Conservation (phyloP, 169 alveolate species). For the Theileria parva region DNA sequence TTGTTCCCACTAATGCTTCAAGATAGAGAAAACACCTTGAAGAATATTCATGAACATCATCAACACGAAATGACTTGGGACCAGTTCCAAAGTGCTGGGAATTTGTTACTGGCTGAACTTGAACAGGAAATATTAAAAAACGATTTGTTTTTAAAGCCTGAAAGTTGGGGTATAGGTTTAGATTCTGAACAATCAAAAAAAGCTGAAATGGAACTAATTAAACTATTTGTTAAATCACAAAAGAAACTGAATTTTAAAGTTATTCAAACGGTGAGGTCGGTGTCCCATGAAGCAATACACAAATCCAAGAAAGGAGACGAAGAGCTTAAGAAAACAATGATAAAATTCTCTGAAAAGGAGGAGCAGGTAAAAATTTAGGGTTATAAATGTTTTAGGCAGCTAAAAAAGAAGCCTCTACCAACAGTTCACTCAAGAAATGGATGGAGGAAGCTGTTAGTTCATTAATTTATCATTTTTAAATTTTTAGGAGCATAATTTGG, state of each 20-base stretch:
- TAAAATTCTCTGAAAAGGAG: constrained; percentile 46
- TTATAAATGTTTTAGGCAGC: constrained; percentile 44
- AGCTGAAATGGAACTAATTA: constrained; percentile 58
- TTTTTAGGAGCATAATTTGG: constrained; percentile 27
- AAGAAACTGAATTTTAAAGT: constrained; percentile 47
- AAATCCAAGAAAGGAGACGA: constrained; percentile 30
- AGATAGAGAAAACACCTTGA: constrained; percentile 49
- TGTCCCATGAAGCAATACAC: constrained; percentile 16
- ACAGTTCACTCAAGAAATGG: constrained; percentile 48
- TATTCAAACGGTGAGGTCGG: constrained; percentile 26
- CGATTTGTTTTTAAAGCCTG: constrained; percentile 42
- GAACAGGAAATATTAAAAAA: constrained; percentile 43
- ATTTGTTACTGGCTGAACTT: constrained; percentile 51
- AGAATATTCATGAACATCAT: constrained; percentile 32
- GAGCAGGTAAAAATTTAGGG: constrained; percentile 6
- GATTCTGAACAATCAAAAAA: constrained; percentile 27
- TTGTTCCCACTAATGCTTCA: constrained; percentile 53
- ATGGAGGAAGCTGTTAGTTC: constrained; percentile 55
- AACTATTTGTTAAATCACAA: constrained; percentile 53
- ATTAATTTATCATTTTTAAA: neutral
- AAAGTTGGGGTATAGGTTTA: constrained; percentile 60
- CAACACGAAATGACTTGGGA: constrained; percentile 64
- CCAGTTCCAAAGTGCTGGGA: constrained; percentile 43
- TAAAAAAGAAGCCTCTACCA: constrained; percentile 23
- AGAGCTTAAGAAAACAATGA: constrained; percentile 32